Evolutionary conservation across 352 stramenopile species (phyloP).

Genomic region (Phytophthora melonis): DNA sequence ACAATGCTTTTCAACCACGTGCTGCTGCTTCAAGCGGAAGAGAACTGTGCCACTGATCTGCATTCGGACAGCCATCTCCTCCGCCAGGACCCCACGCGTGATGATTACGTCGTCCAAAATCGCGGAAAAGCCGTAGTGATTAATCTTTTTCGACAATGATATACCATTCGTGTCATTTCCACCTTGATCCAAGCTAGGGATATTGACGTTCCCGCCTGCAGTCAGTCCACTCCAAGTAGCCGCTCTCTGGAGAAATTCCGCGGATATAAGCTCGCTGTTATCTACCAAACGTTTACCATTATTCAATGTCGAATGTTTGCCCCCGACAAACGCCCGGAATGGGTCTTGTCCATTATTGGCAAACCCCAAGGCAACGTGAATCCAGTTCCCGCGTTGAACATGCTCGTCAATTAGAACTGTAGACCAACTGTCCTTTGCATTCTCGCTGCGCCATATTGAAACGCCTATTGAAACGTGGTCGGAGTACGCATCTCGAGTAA

Average conservation of each 20-base stretch:
- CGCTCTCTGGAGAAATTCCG: conserved; percentile 20
- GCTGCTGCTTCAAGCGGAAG: conserved; percentile 49
- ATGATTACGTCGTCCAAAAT: conserved; percentile 52
- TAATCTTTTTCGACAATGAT: conserved; percentile 5
- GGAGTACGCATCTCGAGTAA: conserved; percentile 12
- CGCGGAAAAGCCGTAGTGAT: conserved; percentile 19
- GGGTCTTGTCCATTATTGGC: conserved; percentile 8
- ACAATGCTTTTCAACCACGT: conserved; percentile 40
- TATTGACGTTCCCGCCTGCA: conserved; percentile 18
- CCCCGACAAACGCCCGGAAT: conserved; percentile 28
- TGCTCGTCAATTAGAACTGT: conserved; percentile 23
- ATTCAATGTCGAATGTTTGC: conserved; percentile 24
- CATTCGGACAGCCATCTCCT: conserved; percentile 32
- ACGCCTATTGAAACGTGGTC: conserved; percentile 28
- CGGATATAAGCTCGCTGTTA: conserved; percentile 1
- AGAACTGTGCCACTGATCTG: conserved; percentile 39
- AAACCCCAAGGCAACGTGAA: conserved; percentile 26
- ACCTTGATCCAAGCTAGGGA: neutral
- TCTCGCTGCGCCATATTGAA: conserved; percentile 14
- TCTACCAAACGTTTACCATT: conserved; percentile 1
- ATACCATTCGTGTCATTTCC: neutral
- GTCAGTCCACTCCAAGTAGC: conserved; percentile 23
- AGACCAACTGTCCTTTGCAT: conserved; percentile 9
- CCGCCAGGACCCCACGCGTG: conserved; percentile 2
- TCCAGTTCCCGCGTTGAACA: conserved; percentile 26